These are phyloP conservation scores for Alliaria petiolata DNA, from an alignment of 345 rosid genomes.

Conservation along the genomic window DNA sequence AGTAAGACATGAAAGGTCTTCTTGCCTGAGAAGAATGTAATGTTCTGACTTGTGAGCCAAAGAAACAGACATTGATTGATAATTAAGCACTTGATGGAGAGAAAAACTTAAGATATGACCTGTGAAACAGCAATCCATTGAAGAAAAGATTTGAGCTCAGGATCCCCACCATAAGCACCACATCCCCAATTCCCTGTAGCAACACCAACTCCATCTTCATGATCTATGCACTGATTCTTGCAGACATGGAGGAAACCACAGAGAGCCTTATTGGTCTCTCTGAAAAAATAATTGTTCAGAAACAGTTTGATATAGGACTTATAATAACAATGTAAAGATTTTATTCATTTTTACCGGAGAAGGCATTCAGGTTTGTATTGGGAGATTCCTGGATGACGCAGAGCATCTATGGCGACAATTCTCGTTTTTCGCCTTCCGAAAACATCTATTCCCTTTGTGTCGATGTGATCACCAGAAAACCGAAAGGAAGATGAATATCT, in stretches of 20 bases:
- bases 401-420: slow-evolving; percentile 78
- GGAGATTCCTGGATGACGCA: slow-evolving; percentile 49
- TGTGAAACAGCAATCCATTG: slow-evolving; percentile 98
- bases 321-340: not conserved
- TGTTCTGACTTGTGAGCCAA: not conserved
- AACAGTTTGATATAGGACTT: not conserved
- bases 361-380: slow-evolving; percentile 51
- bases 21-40: slow-evolving; percentile 43
- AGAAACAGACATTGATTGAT: not conserved
- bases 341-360: slow-evolving; percentile 39
- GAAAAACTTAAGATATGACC: slow-evolving; percentile 34
- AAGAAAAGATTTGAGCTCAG: slow-evolving; percentile 68
- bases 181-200: slow-evolving; percentile 98
- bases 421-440: slow-evolving; percentile 59
- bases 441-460: slow-evolving; percentile 49
- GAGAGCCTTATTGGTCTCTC: slow-evolving; percentile 80
- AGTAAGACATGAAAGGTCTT: slow-evolving; percentile 62
- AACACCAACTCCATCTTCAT: slow-evolving; percentile 51
- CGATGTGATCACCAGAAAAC: slow-evolving; percentile 63
- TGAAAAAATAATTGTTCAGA: slow-evolving; percentile 18
- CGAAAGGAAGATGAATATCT: slow-evolving; percentile 89
- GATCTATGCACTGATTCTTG: slow-evolving; percentile 27
- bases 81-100: not conserved
- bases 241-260: slow-evolving; percentile 70
- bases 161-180: slow-evolving; percentile 93